Conservation (phyloP, 345 rosid species). For the Eucalyptus pauciflora region DNA sequence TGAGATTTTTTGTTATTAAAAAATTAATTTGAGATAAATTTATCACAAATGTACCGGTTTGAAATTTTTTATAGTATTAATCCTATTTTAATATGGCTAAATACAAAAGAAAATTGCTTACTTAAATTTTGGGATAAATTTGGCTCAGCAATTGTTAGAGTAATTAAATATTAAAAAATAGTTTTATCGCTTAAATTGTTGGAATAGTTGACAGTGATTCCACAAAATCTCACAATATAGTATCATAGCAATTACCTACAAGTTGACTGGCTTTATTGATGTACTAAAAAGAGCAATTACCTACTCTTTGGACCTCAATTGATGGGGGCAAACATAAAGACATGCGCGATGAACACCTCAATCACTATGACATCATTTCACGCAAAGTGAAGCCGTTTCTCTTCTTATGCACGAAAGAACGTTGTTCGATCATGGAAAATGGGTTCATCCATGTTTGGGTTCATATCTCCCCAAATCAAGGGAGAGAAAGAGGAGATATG, state of each 20-base stretch:
- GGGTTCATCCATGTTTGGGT: neutral
- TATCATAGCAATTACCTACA: neutral
- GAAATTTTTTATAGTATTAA: neutral
- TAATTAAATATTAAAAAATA: too few relatives aligned
- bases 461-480: neutral
- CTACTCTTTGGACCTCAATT: too few relatives aligned
- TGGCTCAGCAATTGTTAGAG: neutral
- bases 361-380: neutral
- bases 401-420: neutral
- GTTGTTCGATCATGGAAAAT: neutral
- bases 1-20: too few relatives aligned
- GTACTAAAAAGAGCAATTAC: neutral
- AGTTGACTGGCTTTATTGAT: neutral
- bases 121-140: neutral
- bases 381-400: neutral
- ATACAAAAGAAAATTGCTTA: neutral
- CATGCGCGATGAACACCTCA: neutral
- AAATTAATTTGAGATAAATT: too few relatives aligned
- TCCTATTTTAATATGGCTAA: neutral
- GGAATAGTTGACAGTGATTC: accelerated
- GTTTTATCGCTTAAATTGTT: too few relatives aligned
- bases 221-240: too few relatives aligned
- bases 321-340: neutral
- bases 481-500: neutral
- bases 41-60: accelerated